Conservation (phyloP, 768 basidiomycete genomes). For the Sarcomyxa edulis region DNA sequence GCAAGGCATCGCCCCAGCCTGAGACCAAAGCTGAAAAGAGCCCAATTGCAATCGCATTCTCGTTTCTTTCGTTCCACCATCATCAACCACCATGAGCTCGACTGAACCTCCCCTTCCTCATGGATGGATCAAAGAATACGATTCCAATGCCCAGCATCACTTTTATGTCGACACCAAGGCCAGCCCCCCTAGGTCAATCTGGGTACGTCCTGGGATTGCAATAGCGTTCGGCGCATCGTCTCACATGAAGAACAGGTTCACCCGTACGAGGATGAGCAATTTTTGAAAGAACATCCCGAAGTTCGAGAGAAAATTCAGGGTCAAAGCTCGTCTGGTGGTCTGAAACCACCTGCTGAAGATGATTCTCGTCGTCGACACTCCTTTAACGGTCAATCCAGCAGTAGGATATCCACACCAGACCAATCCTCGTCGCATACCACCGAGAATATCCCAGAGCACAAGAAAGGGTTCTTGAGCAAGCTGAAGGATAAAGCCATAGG, state of each 20-base stretch:
- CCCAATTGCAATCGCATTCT: too few species aligned
- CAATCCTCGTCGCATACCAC: slow-evolving; percentile 5
- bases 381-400: slow-evolving; percentile 15
- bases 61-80: neutral
- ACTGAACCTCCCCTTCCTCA: slow-evolving; percentile 39
- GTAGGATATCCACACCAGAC: slow-evolving; percentile 6
- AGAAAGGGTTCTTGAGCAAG: slow-evolving; percentile 52
- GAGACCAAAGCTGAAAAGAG: too few species aligned
- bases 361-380: slow-evolving; percentile 21
- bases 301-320: slow-evolving; percentile 27
- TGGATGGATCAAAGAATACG: slow-evolving; percentile 52
- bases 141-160: slow-evolving; percentile 31
- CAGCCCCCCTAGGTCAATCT: slow-evolving; percentile 58
- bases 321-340: neutral
- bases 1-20: too few species aligned
- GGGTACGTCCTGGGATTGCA: slow-evolving; percentile 30
- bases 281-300: slow-evolving; percentile 50
- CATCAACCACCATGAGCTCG: slow-evolving; percentile 4
- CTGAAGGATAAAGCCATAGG: slow-evolving; percentile 61
- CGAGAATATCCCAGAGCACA: slow-evolving; percentile 16
- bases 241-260: too few species aligned
- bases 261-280: slow-evolving; percentile 65
- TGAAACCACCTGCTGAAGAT: slow-evolving; percentile 5
- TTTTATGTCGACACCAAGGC: slow-evolving; percentile 66
- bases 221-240: too few species aligned